Evolutionary conservation across 192 early-diverging fungal genomes (phyloP), one percentile per base, ranked within the genome.

Genomic region (Backusella sp.): DNA sequence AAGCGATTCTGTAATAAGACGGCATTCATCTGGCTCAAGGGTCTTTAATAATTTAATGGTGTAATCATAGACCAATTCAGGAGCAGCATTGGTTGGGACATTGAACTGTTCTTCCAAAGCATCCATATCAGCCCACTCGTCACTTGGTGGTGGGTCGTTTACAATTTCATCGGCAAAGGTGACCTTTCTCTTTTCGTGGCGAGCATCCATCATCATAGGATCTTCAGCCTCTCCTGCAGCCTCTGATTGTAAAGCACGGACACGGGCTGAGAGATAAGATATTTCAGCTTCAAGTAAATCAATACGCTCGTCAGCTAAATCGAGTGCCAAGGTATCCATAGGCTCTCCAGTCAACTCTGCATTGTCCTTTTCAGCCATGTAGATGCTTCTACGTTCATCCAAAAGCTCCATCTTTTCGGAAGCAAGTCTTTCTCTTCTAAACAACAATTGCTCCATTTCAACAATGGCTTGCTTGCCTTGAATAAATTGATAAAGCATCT

Each of bases 231-330:
- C 77, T 32, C 72, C 77, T 36, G 77, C 77, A 1, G 86, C 86
- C 53, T 90, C 89, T 39, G 85, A 77, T 77, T 89, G 86, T 15
- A 90, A 70, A 12, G 84, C 84, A 23, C 79, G 78, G 72, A 91
- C 86, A 35, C 85, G 83, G 41, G 88, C 85, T 52, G 85, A 85
- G 32, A 91, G 77, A 73, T 87, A 89, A n/a, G 84, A 71, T 17
- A 91, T 81, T 67, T 90, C 89, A 19, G 88, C 85, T 59, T 80
- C 80, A 30, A 91, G 88, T 74, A 89, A 79, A 34, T 86, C 84
- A 74, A 91, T 77, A 6, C 84, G 81, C 23, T 90, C 90, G 80
- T 91, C 89, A 65, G 89, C 84, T 65, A 87, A 85, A 73, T 86
- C 84, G 9, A 81, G 70, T 7, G 79, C 73, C 6, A 82, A 77